A percentile compares a stretch with the other conserved stretches of the same genome.
Evolutionary conservation across 2,329 filamentous ascomycete genomes (phyloP).

Genomic region (Exutisphaerella laricina): DNA sequence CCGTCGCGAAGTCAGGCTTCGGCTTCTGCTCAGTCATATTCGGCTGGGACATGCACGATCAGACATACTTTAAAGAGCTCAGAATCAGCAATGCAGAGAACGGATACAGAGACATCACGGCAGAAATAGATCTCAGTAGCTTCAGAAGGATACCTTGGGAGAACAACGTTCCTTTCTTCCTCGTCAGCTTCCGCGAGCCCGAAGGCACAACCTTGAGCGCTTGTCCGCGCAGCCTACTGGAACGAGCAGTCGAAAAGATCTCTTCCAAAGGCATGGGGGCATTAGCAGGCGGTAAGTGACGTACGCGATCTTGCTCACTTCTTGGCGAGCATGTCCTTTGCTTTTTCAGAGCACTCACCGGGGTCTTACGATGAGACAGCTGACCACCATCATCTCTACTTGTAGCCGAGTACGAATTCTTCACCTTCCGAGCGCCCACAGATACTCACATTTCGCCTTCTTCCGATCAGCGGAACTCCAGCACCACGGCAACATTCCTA

Average conservation of each 20-base stretch:
- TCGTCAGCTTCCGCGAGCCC: constrained; percentile 77
- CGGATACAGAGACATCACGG: constrained; percentile 80
- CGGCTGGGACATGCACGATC: constrained; percentile 96
- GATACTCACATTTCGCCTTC: constrained; percentile 35
- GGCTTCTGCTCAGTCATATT: constrained; percentile 94
- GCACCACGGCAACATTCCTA: constrained; percentile 69
- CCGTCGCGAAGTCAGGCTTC: constrained; percentile 72
- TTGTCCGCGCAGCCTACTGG: constrained; percentile 72
- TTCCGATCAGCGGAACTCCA: constrained; percentile 53
- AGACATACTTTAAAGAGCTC: constrained; percentile 80
- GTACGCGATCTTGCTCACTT: too few species aligned
- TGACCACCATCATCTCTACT: constrained; percentile 15
- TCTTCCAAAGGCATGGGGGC: constrained; percentile 66
- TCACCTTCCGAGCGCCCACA: constrained; percentile 70
- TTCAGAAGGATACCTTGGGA: constrained; percentile 91
- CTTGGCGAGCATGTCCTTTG: background rate
- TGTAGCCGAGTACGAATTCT: constrained; percentile 90
- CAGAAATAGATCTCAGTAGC: constrained; percentile 69
- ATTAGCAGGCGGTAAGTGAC: constrained; percentile 74
- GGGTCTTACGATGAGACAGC: background rate
- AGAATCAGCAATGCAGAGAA: constrained; percentile 85
- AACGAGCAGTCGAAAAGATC: constrained; percentile 61
- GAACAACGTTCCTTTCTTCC: constrained; percentile 75
- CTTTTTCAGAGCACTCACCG: background rate
- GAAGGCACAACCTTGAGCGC: constrained; percentile 66